phyloP scores from a whole-genome alignment of 2,329 filamentous ascomycete species.

The Aspergillus sojae region DNA sequence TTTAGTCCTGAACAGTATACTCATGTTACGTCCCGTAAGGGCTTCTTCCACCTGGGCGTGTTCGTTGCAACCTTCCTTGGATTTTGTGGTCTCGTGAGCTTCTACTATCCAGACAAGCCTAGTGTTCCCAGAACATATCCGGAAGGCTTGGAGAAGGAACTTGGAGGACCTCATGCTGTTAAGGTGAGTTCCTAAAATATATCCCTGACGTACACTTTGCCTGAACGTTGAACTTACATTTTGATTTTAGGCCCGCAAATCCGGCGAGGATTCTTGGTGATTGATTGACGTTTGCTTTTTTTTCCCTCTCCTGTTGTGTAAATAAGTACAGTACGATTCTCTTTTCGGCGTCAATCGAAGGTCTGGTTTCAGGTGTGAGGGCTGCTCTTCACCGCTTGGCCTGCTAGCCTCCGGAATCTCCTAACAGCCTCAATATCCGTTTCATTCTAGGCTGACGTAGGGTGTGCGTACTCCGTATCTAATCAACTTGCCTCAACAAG shows the following conservation, averaged over 20 bases:
- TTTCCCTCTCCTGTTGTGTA: conserved; percentile 32
- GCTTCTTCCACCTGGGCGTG: conserved; percentile 65
- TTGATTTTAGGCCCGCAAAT: conserved; percentile 39
- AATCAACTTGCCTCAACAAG: neutral
- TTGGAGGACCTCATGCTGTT: conserved; percentile 69
- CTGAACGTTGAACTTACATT: neutral
- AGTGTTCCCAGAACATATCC: conserved; percentile 69
- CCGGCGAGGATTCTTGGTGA: conserved; percentile 42
- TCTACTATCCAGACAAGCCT: conserved; percentile 71
- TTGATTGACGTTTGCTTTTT: conserved; percentile 20
- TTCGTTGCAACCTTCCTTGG: conserved; percentile 68
- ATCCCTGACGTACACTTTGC: neutral
- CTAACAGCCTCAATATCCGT: neutral
- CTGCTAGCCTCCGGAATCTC: neutral
- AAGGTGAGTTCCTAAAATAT: conserved; percentile 57
- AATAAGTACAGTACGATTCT: conserved; percentile 45
- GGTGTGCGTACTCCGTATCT: neutral
- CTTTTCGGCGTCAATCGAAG: conserved; percentile 34
- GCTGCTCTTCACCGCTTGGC: neutral
- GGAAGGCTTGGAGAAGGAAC: conserved; percentile 71
- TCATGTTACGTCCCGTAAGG: conserved; percentile 74
- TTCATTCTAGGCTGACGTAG: neutral
- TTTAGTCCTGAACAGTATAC: conserved; percentile 90
- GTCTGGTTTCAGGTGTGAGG: conserved; percentile 15
- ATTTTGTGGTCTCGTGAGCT: conserved; percentile 68